Conservation (phyloP, 2,329 filamentous ascomycete species). For the Bipolaris zeicola region DNA sequence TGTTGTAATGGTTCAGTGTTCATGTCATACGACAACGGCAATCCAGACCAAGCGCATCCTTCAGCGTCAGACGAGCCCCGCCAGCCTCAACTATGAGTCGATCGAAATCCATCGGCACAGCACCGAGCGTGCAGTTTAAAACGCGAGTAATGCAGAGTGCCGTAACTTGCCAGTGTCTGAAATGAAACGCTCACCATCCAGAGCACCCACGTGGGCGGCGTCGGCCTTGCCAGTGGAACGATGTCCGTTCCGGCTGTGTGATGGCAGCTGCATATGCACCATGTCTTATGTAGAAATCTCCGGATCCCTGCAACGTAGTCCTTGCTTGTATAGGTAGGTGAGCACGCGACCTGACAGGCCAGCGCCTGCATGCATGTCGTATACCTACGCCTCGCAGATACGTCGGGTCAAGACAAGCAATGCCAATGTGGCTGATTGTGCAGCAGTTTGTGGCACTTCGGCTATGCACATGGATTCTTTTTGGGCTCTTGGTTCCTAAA, state of each 20-base stretch:
- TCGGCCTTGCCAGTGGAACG: slow-evolving; percentile 4
- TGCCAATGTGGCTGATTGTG: slow-evolving; percentile 7
- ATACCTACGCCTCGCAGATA: background rate
- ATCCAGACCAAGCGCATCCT: background rate
- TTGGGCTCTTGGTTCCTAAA: background rate
- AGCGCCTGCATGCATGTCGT: background rate
- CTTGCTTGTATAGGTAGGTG: slow-evolving; percentile 12
- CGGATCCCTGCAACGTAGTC: background rate
- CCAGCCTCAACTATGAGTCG: slow-evolving; percentile 6
- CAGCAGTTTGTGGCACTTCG: slow-evolving; percentile 6
- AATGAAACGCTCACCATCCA: background rate
- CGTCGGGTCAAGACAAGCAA: slow-evolving; percentile 1
- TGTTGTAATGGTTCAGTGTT: background rate
- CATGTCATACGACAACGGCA: background rate
- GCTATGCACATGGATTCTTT: slow-evolving; percentile 16
- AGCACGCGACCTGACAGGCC: slow-evolving; percentile 9
- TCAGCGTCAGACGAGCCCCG: slow-evolving; percentile 1
- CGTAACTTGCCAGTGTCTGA: background rate
- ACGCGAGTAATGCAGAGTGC: background rate
- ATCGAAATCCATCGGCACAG: background rate
- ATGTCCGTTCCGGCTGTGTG: background rate
- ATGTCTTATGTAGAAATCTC: slow-evolving; percentile 1
- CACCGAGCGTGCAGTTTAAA: background rate
- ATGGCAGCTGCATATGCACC: background rate
- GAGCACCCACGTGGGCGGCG: slow-evolving; percentile 10